Evolutionary conservation across 73 alveolate species (phyloP), one percentile per base, ranked within the genome.

Genomic region (Durusdinium trenchii): DNA sequence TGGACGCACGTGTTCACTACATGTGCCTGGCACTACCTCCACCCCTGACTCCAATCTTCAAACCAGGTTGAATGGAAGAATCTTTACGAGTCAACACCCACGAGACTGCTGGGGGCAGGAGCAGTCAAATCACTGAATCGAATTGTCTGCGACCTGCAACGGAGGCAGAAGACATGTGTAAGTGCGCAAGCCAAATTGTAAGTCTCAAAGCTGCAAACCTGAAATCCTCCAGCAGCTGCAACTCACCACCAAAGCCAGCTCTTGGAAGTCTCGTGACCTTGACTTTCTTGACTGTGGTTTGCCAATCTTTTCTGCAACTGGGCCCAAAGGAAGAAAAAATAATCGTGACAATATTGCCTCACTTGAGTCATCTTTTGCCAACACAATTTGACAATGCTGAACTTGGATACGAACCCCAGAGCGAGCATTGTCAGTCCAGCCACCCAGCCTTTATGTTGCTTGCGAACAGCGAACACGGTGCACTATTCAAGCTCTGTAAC

Each of bases 171-270:
- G 40, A 35, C 28, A 7, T 45, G 46, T 6, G 9, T 78, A 42
- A 16, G 45, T 6, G 61, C 14, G 61, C 61, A 14, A 7, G 6
- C 7, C 14, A 78, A 45, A 79, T 67, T 18, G 89, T 20, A 23
- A 30, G 6, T 46, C 47, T 40, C 36, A 47, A 12, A 6, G 64
- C 61, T 43, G 2, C 43, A 38, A 10, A 51, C 96, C 96, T 90
- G 96, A 62, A 75, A 35, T 90, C 96, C 38, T 90, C 96, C 71
- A 90, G 86, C 23, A 90, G 86, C 86, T 90, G 96, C 10, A 90
- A 86, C 69, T 90, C 96, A 10, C 96, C 96, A 35, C 96, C 96
- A 46, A 46, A 90, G 67, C 96, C 96, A 43, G 54, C 51, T 45
- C 35, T 43, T 7, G 96, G 96, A n/a, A 90, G 69, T 3, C 52